These are phyloP conservation scores for Pelargonium nanum DNA, from an alignment of 345 rosid species.

Conservation along the genomic window DNA sequence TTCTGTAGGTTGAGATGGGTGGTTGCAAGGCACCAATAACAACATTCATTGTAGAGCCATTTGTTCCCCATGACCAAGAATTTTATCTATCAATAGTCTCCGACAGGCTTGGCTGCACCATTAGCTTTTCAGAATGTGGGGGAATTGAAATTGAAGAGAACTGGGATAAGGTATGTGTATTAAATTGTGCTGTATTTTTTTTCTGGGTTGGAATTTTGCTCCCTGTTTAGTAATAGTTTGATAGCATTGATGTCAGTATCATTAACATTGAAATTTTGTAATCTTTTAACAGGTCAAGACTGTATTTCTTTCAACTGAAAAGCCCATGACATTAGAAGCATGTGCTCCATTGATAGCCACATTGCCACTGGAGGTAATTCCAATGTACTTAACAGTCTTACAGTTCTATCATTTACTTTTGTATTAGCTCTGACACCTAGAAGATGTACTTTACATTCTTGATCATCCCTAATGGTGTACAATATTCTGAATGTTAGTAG, in stretches of 20 bases:
- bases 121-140: constrained; percentile 92
- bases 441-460: neutral
- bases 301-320: constrained; percentile 63
- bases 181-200: neutral
- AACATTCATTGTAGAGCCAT: constrained; percentile 90
- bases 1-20: constrained; percentile 72
- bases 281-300: constrained; percentile 59
- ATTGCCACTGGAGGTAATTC: constrained; percentile 80
- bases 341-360: constrained; percentile 96
- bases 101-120: constrained; percentile 81
- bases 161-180: constrained; percentile 70
- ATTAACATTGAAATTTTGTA: neutral
- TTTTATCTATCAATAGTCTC: constrained; percentile 78
- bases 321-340: constrained; percentile 50
- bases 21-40: constrained; percentile 90
- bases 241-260: too few relatives aligned
- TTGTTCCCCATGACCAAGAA: constrained; percentile 81
- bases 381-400: neutral
- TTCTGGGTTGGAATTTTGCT: neutral
- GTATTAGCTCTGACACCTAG: neutral
- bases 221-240: too few relatives aligned
- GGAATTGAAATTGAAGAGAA: constrained; percentile 98
- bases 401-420: neutral
- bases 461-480: neutral
- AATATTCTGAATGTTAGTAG: neutral